These are phyloP conservation scores for Solanum rostratum DNA, from an alignment of 257 asterid species.

Conservation along the genomic window DNA sequence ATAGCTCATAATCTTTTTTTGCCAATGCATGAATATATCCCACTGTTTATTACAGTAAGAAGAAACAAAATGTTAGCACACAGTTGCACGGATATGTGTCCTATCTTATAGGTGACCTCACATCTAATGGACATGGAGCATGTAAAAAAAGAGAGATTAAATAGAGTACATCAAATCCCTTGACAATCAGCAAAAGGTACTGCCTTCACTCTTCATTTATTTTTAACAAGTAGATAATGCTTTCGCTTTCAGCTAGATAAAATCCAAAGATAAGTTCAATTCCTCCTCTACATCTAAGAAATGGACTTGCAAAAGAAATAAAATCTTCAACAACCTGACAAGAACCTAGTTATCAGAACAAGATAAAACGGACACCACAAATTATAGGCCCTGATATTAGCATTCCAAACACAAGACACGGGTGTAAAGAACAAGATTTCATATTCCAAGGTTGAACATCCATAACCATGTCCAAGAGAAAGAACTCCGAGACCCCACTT, in stretches of 20 bases:
- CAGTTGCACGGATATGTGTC: neutral
- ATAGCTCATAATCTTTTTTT: neutral
- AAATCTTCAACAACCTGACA: neutral
- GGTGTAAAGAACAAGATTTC: neutral
- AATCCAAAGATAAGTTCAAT: neutral
- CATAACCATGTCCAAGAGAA: neutral
- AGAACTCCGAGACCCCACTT: neutral
- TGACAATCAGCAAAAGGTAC: neutral
- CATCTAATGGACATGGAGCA: neutral
- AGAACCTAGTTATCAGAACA: neutral
- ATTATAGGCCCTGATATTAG: neutral
- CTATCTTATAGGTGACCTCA: neutral
- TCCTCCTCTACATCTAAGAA: neutral
- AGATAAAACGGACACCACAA: neutral
- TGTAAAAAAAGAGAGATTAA: neutral
- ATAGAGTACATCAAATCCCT: neutral
- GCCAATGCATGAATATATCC: neutral
- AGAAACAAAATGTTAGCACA: neutral
- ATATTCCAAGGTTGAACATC: neutral
- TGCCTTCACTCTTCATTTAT: neutral
- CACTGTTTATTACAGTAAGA: neutral
- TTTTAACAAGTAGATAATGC: neutral
- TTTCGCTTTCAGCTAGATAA: neutral
- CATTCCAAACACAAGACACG: neutral
- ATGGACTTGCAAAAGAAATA: neutral